Percentiles rank a stretch among this genome's conserved stretches.
These are phyloP conservation scores for Podospora pseudoanserina DNA, from an alignment of 495 filamentous ascomycete species.

Conservation along the genomic window DNA sequence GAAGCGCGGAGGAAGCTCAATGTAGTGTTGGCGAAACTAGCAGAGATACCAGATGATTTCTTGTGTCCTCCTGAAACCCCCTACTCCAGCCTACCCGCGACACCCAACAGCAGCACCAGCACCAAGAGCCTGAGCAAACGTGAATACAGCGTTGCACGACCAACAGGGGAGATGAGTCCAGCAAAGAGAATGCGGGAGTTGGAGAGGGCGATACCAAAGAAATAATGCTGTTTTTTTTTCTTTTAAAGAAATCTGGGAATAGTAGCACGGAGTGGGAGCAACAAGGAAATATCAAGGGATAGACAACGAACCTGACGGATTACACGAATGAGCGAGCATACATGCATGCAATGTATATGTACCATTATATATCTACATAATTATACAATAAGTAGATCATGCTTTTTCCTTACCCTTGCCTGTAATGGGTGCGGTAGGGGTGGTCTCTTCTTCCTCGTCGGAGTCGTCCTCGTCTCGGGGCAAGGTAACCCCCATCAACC, in stretches of 20 bases:
- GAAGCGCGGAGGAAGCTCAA: constrained; percentile 45
- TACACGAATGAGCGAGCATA: neutral
- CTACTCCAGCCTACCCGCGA: neutral
- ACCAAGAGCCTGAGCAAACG: neutral
- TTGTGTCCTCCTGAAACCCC: neutral
- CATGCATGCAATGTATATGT: neutral
- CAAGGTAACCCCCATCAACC: constrained; percentile 74
- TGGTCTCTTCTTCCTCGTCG: constrained; percentile 18
- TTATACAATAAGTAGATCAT: constrained; percentile 1
- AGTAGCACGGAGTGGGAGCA: too few relatives aligned
- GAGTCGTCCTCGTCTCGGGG: constrained; percentile 69
- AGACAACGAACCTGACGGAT: neutral
- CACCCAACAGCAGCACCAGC: constrained; percentile 16
- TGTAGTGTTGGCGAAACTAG: constrained; percentile 31
- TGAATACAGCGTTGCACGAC: constrained; percentile 12
- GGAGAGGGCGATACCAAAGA: neutral
- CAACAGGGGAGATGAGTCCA: constrained; percentile 33
- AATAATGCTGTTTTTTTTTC: constrained; percentile 3
- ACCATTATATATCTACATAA: neutral
- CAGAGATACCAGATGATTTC: constrained; percentile 32
- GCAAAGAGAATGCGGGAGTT: constrained; percentile 29
- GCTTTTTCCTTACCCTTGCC: neutral
- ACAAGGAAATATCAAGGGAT: neutral
- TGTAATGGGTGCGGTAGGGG: neutral
- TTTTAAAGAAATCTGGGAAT: neutral